These are phyloP conservation scores for Coriolopsis trogii DNA, from an alignment of 1,284 basidiomycete genomes.

Conservation along the genomic window DNA sequence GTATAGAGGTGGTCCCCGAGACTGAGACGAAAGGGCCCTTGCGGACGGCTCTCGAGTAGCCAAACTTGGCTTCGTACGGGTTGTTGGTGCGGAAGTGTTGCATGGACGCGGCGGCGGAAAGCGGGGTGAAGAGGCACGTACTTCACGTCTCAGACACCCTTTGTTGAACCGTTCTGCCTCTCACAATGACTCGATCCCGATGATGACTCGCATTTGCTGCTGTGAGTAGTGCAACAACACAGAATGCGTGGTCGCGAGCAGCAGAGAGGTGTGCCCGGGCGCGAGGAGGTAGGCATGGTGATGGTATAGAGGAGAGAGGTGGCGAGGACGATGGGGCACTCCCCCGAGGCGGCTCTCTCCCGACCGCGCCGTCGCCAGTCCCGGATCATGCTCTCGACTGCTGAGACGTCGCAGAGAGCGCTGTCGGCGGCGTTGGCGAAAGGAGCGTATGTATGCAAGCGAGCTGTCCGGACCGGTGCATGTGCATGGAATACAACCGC, in stretches of 20 bases:
- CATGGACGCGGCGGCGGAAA: not conserved
- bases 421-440: not conserved
- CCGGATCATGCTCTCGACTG: too few relatives aligned
- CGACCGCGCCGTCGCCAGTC: too few relatives aligned
- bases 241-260: too few relatives aligned
- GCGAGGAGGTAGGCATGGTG: slow-evolving; percentile 6
- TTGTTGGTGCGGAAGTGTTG: slow-evolving; percentile 40
- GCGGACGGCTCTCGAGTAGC: slow-evolving; percentile 51
- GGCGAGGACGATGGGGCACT: not conserved
- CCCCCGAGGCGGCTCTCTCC: too few relatives aligned
- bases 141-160: not conserved
- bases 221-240: too few relatives aligned
- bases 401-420: not conserved
- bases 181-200: not conserved
- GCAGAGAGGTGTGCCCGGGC: not conserved
- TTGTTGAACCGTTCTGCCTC: not conserved
- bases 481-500: slow-evolving; percentile 8
- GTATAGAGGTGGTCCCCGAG: slow-evolving; percentile 54
- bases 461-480: slow-evolving; percentile 9
- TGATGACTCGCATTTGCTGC: too few relatives aligned
- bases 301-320: slow-evolving; percentile 10
- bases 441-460: not conserved
- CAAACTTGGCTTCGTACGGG: slow-evolving; percentile 50
- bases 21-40: slow-evolving; percentile 53
- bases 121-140: not conserved